Base-by-base conservation (phyloP, 805 yeast genomes). In the Sugiyamaella lignohabitans region DNA sequence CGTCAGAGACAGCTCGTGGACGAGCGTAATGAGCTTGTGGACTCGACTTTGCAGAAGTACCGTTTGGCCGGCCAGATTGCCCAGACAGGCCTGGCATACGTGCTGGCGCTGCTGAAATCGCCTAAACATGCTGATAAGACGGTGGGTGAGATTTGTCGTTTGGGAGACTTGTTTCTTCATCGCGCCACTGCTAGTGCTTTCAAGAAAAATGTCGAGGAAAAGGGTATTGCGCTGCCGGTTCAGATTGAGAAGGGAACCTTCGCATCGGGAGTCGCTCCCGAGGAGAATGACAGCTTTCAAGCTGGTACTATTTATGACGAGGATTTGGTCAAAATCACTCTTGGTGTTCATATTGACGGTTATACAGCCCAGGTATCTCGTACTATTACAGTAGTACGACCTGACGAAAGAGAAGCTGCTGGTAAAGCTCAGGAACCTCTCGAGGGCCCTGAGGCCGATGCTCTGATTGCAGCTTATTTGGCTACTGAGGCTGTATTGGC, bases 311-410 rank as follows among this genome's bases (percentile, higher is more conserved):
- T 85, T 57, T 63, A 65, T 46, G 78, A 79, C 20, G 98, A 98
- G 43, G 97, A 93, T 64, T 73, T 89, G 41, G 87, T 87, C 29
- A 89, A 91, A 52, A 75, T 93, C 48, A 71, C 84, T 10, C 72
- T 91, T 23, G 98, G 97, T 42, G 89, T 84, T 50, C 97, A 93
- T 54, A 78, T 93, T 56, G 98, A 93, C 66, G 98, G 98, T 47
- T 93, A 89, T 70, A 85, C 97, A 10, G 80, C 95, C 1, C 78
- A 80, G 62, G 80, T 79, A 8, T 79, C 95, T 23, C 98, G 93
- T 66, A 89, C 97, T 1, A 60, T 87, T 52, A 93, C 88, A 24
- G 80, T 88, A 45, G 53, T 61, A 17, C 82, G 80, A 32, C 71
- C 64, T 48, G 68, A 64, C 20, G 64, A 67, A 22, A 27, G 32